A percentile compares a stretch with the other conserved stretches of the same genome.
Evolutionary conservation across 805 yeast species (phyloP).

Genomic region (Starmerella apicola): DNA sequence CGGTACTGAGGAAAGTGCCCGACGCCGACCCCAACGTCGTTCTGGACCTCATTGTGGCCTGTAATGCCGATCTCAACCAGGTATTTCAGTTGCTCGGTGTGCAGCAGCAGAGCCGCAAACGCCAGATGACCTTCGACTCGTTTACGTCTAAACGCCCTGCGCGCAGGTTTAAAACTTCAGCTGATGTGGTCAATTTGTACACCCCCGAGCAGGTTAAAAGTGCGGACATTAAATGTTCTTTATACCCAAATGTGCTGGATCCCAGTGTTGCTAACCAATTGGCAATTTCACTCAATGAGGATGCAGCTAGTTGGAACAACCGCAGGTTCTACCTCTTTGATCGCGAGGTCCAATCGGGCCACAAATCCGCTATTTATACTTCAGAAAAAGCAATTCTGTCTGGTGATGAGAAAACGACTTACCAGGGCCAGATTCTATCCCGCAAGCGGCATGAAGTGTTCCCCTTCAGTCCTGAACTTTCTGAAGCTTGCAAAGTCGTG

Average conservation of each 20-base stretch:
- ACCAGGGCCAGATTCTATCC: slow-evolving; percentile 31
- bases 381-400: slow-evolving; percentile 17
- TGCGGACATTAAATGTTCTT: slow-evolving; percentile 36
- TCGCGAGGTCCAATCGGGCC: slow-evolving; percentile 48
- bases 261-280: slow-evolving; percentile 36
- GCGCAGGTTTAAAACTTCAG: slow-evolving; percentile 5
- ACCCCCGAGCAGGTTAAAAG: slow-evolving; percentile 39
- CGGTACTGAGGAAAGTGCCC: slow-evolving; percentile 31
- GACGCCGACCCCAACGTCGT: slow-evolving; percentile 32
- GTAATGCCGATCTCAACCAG: slow-evolving; percentile 39
- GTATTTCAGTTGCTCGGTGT: slow-evolving; percentile 33
- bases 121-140: slow-evolving; percentile 16
- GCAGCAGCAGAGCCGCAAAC: slow-evolving; percentile 6
- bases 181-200: slow-evolving; percentile 28
- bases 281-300: slow-evolving; percentile 33
- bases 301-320: slow-evolving; percentile 31
- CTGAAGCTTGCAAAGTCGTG: slow-evolving; percentile 30
- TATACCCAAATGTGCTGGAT: slow-evolving; percentile 43
- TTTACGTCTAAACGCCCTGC: slow-evolving; percentile 7
- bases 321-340: slow-evolving; percentile 52
- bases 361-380: slow-evolving; percentile 33
- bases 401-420: slow-evolving; percentile 18
- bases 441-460: slow-evolving; percentile 20
- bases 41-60: slow-evolving; percentile 40
- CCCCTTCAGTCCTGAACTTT: slow-evolving; percentile 33